A percentile compares a stretch with the other conserved stretches of the same genome.
phyloP scores from a whole-genome alignment of 176 grass and related monocot species.

The Ensete ventricosum region DNA sequence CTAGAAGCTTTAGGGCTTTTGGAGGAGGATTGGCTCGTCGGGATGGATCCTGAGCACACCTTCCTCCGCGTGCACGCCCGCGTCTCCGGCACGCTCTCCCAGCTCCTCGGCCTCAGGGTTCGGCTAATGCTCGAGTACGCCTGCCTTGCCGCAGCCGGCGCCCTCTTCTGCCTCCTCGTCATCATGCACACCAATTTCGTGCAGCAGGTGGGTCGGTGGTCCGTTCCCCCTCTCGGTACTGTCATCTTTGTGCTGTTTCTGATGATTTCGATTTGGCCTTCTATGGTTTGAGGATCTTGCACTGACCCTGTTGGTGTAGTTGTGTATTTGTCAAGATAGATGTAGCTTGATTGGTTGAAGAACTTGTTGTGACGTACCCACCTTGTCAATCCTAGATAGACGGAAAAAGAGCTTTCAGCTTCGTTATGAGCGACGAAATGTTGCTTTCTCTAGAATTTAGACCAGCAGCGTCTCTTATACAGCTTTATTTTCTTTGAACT shows the following conservation, averaged over 20 bases:
- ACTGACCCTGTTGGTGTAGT: not conserved
- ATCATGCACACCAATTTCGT: constrained; percentile 21
- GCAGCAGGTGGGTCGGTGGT: constrained; percentile 9
- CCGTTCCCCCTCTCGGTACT: not conserved
- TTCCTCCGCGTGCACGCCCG: constrained; percentile 11
- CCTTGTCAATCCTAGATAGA: too few relatives aligned
- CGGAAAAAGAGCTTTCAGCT: too few relatives aligned
- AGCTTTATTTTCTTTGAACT: too few relatives aligned
- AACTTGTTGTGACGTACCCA: too few relatives aligned
- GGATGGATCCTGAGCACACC: constrained; percentile 15
- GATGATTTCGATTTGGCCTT: not conserved
- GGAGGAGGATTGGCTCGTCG: too few relatives aligned
- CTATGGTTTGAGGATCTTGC: not conserved
- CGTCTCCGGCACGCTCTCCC: constrained; percentile 14
- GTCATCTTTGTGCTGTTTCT: not conserved
- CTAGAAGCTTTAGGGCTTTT: too few relatives aligned
- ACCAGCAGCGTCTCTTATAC: too few relatives aligned
- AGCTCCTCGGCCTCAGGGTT: constrained; percentile 4
- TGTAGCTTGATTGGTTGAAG: too few relatives aligned
- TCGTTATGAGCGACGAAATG: too few relatives aligned
- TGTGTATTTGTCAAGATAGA: too few relatives aligned
- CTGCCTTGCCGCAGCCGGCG: constrained; percentile 7
- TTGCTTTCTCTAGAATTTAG: too few relatives aligned
- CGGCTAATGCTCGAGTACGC: constrained; percentile 14
- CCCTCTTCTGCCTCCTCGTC: constrained; percentile 13